Percentiles rank a stretch among this genome's conserved stretches.
phyloP scores from a whole-genome alignment of 805 yeast genomes.

The Saccharomycopsis babjevae region DNA sequence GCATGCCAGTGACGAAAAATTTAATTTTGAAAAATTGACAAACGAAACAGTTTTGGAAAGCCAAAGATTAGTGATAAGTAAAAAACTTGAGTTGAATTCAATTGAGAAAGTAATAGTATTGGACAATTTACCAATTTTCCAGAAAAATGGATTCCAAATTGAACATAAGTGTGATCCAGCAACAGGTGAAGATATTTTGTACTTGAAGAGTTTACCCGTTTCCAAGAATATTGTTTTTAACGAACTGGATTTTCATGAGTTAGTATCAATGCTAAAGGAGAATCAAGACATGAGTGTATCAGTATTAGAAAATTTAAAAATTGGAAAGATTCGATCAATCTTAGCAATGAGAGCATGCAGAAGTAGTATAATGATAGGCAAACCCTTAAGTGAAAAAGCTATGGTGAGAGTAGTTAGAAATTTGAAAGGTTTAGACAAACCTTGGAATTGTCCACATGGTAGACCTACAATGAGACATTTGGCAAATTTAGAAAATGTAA shows the following conservation, averaged over 20 bases:
- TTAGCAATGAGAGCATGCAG: conserved; percentile 95
- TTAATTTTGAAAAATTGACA: conserved; percentile 69
- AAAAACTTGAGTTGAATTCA: conserved; percentile 51
- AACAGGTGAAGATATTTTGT: conserved; percentile 24
- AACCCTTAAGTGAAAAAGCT: conserved; percentile 40
- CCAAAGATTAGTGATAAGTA: conserved; percentile 61
- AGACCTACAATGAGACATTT: conserved; percentile 94
- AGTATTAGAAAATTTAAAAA: conserved; percentile 34
- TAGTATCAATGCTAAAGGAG: conserved; percentile 57
- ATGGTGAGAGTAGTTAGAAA: conserved; percentile 65
- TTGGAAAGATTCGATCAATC: conserved; percentile 73
- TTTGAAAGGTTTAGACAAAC: conserved; percentile 67
- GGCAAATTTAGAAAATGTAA: conserved; percentile 45
- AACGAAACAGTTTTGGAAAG: conserved; percentile 44
- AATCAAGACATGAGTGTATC: conserved; percentile 29
- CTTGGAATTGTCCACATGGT: conserved; percentile 97
- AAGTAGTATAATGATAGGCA: conserved; percentile 89
- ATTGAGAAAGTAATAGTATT: conserved; percentile 68
- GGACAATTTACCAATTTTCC: conserved; percentile 48
- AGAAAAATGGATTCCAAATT: conserved; percentile 62
- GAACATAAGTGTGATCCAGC: not conserved
- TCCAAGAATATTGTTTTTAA: conserved; percentile 64
- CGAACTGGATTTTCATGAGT: conserved; percentile 51
- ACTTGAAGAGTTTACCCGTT: conserved; percentile 55
- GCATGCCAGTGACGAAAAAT: conserved; percentile 96